A percentile compares a stretch with the other conserved stretches of the same genome.
Conservation (phyloP, 176 grass and related monocot genomes). For the Tillandsia leiboldiana region DNA sequence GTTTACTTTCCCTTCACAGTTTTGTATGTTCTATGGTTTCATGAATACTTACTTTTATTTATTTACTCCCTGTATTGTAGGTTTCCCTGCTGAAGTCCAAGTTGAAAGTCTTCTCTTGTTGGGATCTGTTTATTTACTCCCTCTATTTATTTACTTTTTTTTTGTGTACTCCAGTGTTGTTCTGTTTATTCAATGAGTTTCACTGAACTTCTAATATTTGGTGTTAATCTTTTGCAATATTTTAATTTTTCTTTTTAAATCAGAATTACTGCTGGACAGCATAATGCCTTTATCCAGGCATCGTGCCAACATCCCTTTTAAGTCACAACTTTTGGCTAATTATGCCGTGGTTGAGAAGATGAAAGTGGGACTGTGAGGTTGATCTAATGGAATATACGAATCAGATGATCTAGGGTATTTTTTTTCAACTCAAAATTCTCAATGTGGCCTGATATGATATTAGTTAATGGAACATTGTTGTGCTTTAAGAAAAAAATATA, state of each 20-base stretch:
- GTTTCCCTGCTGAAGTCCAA: slow-evolving; percentile 45
- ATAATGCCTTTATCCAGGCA: no score
- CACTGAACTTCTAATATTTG: no score
- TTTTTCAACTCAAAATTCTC: no score
- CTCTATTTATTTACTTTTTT: slow-evolving; percentile 36
- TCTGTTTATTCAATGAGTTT: no score
- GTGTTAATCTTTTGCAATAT: no score
- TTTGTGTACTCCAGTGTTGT: background rate
- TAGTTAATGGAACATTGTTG: background rate
- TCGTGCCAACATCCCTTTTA: no score
- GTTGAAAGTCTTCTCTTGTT: slow-evolving; percentile 50
- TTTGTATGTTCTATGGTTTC: background rate
- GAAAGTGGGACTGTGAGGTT: background rate
- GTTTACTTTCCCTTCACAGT: background rate
- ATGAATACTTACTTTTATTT: background rate
- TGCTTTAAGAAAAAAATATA: background rate
- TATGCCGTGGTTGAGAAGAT: background rate
- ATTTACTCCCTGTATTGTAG: slow-evolving; percentile 28
- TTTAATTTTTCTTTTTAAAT: no score
- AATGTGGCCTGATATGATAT: background rate
- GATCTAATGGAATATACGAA: background rate
- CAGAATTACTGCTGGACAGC: no score
- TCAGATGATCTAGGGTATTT: no score
- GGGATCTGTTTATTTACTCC: slow-evolving; percentile 48
- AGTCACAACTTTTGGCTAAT: no score